These are phyloP conservation scores for Yamadazyma kitorensis DNA, from an alignment of 805 yeast genomes.

Conservation along the genomic window DNA sequence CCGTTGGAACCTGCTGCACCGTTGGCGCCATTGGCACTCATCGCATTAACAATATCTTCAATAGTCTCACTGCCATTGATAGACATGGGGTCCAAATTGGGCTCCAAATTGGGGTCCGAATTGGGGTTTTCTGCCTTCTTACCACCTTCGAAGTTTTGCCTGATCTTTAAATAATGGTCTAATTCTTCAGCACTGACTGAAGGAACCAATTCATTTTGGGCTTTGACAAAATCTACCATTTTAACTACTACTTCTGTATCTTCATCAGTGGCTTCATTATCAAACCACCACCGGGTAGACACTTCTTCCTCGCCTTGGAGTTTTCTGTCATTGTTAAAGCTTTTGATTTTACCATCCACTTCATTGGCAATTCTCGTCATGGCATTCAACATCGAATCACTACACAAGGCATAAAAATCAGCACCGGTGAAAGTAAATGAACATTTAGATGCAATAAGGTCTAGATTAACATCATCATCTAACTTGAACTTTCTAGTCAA, in stretches of 20 bases:
- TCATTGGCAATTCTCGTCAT: slow-evolving; percentile 85
- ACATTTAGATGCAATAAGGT: slow-evolving; percentile 61
- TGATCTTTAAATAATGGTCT: slow-evolving; percentile 74
- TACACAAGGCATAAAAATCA: slow-evolving; percentile 93
- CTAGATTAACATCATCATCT: slow-evolving; percentile 56
- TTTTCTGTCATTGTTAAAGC: slow-evolving; percentile 40
- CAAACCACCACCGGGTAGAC: slow-evolving; percentile 87
- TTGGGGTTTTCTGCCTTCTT: slow-evolving; percentile 21
- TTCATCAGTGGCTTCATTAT: slow-evolving; percentile 61
- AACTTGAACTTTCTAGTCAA: slow-evolving; percentile 79
- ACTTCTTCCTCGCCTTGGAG: slow-evolving; percentile 40
- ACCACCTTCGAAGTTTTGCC: slow-evolving; percentile 78
- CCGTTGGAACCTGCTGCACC: too few relatives aligned
- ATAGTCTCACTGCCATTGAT: background rate
- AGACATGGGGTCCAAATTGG: background rate
- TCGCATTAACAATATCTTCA: too few relatives aligned
- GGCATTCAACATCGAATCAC: slow-evolving; percentile 94
- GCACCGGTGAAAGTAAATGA: slow-evolving; percentile 97
- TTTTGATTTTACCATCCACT: slow-evolving; percentile 63
- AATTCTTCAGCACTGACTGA: slow-evolving; percentile 88
- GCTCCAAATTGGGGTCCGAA: background rate
- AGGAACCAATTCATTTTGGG: slow-evolving; percentile 69
- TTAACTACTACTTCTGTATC: slow-evolving; percentile 71
- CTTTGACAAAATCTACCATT: slow-evolving; percentile 73
- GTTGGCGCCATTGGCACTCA: too few relatives aligned